phyloP scores from a whole-genome alignment of 2,329 filamentous ascomycete species.

The Xylariaceae sp. region DNA sequence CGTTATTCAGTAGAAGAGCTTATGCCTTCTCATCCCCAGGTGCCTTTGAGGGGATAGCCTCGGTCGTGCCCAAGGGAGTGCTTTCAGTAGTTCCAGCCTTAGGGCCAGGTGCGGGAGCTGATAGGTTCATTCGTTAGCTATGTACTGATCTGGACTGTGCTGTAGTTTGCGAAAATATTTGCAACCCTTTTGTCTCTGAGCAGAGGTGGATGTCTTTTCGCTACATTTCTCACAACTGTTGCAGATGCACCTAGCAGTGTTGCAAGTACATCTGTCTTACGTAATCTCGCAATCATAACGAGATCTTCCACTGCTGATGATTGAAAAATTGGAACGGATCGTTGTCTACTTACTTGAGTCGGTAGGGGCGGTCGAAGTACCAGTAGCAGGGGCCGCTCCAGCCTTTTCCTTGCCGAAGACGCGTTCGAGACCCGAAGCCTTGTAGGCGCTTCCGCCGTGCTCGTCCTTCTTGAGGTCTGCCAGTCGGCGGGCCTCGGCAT shows the following conservation, averaged over 20 bases:
- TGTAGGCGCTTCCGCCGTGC: constrained; percentile 54
- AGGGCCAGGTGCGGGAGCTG: constrained; percentile 19
- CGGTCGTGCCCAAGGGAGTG: constrained; percentile 20
- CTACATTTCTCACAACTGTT: too few relatives aligned
- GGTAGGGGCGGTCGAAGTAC: constrained; percentile 10
- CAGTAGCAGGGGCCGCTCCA: constrained; percentile 7
- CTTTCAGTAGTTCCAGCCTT: constrained; percentile 21
- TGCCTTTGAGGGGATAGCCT: constrained; percentile 20
- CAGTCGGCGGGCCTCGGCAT: constrained; percentile 81
- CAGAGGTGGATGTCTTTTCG: too few relatives aligned
- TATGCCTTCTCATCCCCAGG: constrained; percentile 21
- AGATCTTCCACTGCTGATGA: too few relatives aligned
- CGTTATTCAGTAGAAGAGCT: neutral
- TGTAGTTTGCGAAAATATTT: neutral
- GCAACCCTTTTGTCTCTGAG: too few relatives aligned
- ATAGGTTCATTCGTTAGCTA: neutral
- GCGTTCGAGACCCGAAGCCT: constrained; percentile 53
- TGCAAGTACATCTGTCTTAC: too few relatives aligned
- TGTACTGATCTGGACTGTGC: neutral
- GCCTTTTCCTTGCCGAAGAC: constrained; percentile 51
- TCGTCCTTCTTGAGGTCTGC: constrained; percentile 79
- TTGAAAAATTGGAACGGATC: neutral
- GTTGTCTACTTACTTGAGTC: neutral
- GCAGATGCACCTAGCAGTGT: too few relatives aligned
- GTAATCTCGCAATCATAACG: too few relatives aligned